Conservation (phyloP, 495 filamentous ascomycete genomes). For the Xylaria cubensis region DNA sequence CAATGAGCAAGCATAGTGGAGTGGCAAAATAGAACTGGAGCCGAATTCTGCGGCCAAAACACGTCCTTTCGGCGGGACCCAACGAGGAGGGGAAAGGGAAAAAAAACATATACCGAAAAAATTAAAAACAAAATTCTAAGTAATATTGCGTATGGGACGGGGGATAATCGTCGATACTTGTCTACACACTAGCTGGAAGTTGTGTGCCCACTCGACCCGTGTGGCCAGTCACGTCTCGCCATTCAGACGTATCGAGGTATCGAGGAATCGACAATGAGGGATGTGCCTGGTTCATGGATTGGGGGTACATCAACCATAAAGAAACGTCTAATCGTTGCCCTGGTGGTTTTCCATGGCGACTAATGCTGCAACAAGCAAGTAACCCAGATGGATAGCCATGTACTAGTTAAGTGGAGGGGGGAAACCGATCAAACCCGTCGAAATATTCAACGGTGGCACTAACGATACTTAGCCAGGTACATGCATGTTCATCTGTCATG, state of each 20-base stretch:
- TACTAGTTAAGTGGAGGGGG: constrained; percentile 35
- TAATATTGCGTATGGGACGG: constrained; percentile 19
- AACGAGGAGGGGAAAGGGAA: constrained; percentile 26
- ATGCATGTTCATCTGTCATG: constrained; percentile 49
- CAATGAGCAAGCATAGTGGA: constrained; percentile 41
- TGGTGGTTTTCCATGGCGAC: constrained; percentile 59
- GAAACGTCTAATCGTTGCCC: constrained; percentile 42
- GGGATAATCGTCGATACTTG: constrained; percentile 19
- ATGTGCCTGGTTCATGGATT: constrained; percentile 48
- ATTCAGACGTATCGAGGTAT: constrained; percentile 27
- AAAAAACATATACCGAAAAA: constrained; percentile 6
- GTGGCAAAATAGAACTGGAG: constrained; percentile 55
- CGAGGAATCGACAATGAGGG: constrained; percentile 39
- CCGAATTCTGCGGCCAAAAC: constrained; percentile 50
- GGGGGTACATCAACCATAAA: constrained; percentile 34
- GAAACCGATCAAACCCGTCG: constrained; percentile 34
- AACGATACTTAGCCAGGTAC: constrained; percentile 47
- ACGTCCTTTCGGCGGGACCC: constrained; percentile 41
- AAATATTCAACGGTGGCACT: constrained; percentile 40
- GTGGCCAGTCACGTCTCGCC: constrained; percentile 42
- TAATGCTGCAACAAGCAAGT: constrained; percentile 51
- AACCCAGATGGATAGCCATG: constrained; percentile 42
- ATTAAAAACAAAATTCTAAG: constrained; percentile 25
- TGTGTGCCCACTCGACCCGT: constrained; percentile 36
- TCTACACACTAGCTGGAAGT: constrained; percentile 25